Percentiles rank a stretch among this genome's conserved stretches.
phyloP scores from a whole-genome alignment of 1,139 yeast genomes.

The Suhomyces yuchorum region DNA sequence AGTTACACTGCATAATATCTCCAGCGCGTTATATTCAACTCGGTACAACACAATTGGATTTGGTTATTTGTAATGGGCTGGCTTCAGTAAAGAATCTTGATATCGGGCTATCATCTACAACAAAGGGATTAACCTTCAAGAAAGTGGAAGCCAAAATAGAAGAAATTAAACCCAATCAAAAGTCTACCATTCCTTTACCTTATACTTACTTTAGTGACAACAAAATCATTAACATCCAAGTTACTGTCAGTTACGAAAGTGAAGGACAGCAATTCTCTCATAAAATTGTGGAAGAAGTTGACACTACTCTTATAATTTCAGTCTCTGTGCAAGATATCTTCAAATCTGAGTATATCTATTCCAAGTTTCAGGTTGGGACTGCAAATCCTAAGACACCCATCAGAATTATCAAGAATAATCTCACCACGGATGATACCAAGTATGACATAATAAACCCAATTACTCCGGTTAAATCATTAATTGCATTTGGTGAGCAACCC shows the following conservation, averaged over 20 bases:
- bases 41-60: constrained; percentile 25
- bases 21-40: constrained; percentile 19
- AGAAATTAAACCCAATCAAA: constrained; percentile 22
- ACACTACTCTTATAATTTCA: constrained; percentile 57
- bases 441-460: constrained; percentile 36
- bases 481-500: constrained; percentile 73
- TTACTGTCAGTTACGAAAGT: constrained; percentile 33
- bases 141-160: neutral
- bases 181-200: constrained; percentile 23
- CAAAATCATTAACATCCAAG: constrained; percentile 31
- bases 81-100: constrained; percentile 17
- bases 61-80: constrained; percentile 26
- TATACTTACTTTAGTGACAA: constrained; percentile 29
- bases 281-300: constrained; percentile 36
- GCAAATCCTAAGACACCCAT: constrained; percentile 56
- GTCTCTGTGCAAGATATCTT: constrained; percentile 81
- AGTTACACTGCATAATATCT: constrained; percentile 27
- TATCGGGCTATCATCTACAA: constrained; percentile 19
- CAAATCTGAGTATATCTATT: constrained; percentile 54
- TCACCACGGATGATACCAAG: constrained; percentile 38
- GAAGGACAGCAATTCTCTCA: constrained; percentile 27
- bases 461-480: constrained; percentile 27
- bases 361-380: constrained; percentile 70
- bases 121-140: constrained; percentile 22
- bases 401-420: constrained; percentile 47